phyloP scores from a whole-genome alignment of 257 asterid species.

The Solanum phureja region DNA sequence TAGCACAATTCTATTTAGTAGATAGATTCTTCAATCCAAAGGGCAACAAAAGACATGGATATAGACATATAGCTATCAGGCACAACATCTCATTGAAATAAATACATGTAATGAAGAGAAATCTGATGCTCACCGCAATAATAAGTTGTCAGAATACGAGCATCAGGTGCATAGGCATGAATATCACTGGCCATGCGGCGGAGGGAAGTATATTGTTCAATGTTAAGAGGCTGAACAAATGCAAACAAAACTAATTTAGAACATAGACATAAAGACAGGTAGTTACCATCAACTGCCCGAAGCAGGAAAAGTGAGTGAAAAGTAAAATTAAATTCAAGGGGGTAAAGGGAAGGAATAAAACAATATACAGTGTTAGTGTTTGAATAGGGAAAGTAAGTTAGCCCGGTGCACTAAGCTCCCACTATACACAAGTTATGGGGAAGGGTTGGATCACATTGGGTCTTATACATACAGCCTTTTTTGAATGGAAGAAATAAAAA shows the following conservation, averaged over 20 bases:
- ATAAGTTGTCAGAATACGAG: conserved; percentile 92
- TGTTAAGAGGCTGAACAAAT: conserved; percentile 70
- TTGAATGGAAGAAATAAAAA: not conserved
- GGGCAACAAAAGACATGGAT: not conserved
- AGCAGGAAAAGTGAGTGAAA: not conserved
- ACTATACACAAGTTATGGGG: not conserved
- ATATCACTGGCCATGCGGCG: conserved; percentile 89
- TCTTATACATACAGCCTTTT: not conserved
- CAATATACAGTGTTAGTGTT: not conserved
- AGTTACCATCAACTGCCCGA: not conserved
- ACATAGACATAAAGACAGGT: not conserved
- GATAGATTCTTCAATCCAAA: not conserved
- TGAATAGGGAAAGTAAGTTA: not conserved
- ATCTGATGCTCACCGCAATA: conserved; percentile 54
- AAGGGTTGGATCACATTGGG: not conserved
- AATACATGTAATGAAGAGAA: not conserved
- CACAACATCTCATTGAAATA: conserved; percentile 2
- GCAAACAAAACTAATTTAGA: conserved; percentile 7
- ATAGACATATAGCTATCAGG: not conserved
- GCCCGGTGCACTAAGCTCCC: not conserved
- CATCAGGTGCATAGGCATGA: conserved; percentile 98
- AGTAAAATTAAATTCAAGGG: not conserved
- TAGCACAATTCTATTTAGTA: not conserved
- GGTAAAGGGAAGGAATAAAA: not conserved
- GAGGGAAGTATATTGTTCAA: conserved; percentile 69